Evolutionary conservation across 306 rosid species (phyloP).

Genomic region (Dalbergia cochinchinensis): DNA sequence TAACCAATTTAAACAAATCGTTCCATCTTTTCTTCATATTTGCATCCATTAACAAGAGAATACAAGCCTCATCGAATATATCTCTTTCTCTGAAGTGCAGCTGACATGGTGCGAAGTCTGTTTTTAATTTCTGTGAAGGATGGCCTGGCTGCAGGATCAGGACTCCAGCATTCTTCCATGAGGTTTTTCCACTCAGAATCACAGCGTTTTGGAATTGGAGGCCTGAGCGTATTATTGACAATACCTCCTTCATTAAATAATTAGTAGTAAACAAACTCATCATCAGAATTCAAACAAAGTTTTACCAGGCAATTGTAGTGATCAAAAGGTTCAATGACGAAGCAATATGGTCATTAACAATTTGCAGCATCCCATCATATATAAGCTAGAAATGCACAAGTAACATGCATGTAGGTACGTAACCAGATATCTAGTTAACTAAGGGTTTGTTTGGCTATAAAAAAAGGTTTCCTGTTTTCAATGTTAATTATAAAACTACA

Average conservation of each 20-base stretch:
- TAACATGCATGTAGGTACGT: neutral
- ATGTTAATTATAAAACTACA: too few relatives aligned
- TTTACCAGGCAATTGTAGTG: neutral
- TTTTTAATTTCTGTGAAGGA: conserved; percentile 77
- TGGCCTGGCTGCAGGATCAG: conserved; percentile 82
- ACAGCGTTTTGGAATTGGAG: conserved; percentile 84
- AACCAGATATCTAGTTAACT: neutral
- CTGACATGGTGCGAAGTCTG: conserved; percentile 77
- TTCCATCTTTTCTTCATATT: conserved; percentile 20
- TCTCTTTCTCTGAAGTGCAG: conserved; percentile 65
- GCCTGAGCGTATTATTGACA: conserved; percentile 88
- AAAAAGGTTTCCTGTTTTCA: too few relatives aligned
- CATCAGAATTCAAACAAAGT: conserved; percentile 32
- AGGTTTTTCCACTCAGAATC: conserved; percentile 81
- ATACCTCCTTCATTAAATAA: conserved; percentile 73
- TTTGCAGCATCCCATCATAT: neutral
- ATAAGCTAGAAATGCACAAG: neutral
- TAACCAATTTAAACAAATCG: conserved; percentile 1
- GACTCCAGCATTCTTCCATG: conserved; percentile 95
- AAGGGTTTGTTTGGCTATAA: neutral
- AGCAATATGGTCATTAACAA: neutral
- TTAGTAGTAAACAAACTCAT: conserved; percentile 31
- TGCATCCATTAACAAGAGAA: conserved; percentile 48
- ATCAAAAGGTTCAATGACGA: conserved; percentile 15
- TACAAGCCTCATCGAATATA: conserved; percentile 46